Percentiles rank a stretch among this genome's conserved stretches.
Evolutionary conservation across 371 early-diverging fungal species (phyloP).

Genomic region (Mortierella sp.): DNA sequence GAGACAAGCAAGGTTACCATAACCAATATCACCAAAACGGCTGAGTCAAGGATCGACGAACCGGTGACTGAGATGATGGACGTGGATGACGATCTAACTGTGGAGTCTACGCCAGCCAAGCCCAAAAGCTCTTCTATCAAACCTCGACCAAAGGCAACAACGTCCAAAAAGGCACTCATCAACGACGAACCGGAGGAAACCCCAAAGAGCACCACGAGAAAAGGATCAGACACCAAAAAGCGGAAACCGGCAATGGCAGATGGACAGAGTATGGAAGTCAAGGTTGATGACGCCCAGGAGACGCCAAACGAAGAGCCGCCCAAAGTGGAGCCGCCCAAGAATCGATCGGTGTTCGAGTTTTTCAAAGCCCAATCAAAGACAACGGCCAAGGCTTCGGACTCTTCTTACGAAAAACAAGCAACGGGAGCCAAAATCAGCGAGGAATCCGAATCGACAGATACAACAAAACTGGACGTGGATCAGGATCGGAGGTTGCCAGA

Average conservation of each 20-base stretch:
- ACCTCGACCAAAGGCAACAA: neutral
- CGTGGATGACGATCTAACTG: neutral
- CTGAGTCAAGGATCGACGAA: neutral
- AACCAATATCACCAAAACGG: neutral
- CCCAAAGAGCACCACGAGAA: neutral
- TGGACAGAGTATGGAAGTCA: neutral
- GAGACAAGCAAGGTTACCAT: neutral
- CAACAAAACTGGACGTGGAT: neutral
- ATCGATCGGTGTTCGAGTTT: conserved; percentile 22
- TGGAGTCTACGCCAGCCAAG: neutral
- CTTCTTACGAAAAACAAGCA: neutral
- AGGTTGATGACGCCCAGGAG: neutral
- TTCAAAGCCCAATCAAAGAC: conserved; percentile 20
- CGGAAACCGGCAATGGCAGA: neutral
- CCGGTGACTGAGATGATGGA: neutral
- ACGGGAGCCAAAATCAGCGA: neutral
- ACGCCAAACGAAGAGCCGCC: neutral
- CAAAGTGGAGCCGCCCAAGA: conserved; percentile 1
- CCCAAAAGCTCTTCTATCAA: neutral
- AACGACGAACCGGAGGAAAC: neutral
- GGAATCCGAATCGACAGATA: neutral
- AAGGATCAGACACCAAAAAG: conserved; percentile 2
- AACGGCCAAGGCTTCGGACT: neutral
- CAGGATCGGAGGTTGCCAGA: neutral
- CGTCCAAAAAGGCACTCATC: neutral